Base-by-base conservation (phyloP, 2,329 filamentous ascomycete genomes). In the Didymosphaeria variabile region DNA sequence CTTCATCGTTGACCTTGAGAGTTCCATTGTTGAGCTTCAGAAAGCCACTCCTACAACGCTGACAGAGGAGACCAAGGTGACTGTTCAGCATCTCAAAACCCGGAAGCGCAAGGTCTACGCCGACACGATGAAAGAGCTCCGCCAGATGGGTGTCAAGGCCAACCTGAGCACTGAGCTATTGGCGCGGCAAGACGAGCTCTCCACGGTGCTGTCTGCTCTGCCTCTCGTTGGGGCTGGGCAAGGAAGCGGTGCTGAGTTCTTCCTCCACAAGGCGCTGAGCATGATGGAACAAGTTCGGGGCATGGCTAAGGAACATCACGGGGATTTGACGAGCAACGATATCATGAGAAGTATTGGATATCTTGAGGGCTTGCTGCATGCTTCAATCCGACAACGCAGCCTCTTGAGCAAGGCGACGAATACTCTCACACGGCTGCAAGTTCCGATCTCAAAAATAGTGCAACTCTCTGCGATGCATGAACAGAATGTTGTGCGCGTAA, bases 101-200 rank as follows among this genome's bases (percentile, higher is more conserved):
- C 87, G 92, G 70, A 99, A 99, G 80, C 88, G 93, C 46, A 94
- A 93, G 69, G 85, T 98, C 15, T 95, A 97, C 70, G 91, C 93
- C 0, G 94, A 98, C 68, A 94, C 91, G 0, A 81, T 99, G 65
- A 94, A 92, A 72, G 87, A 89, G 23, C 82, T 97, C 31, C 88
- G 93, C 38, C 87, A 90, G 59, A 98, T 99, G 94, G 95, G 95
- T 4, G 87, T 99, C 69, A 90, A 90, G 69, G 88, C 90, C 55
- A 97, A 97, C 73, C 83, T 97, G 17, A 88, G 91, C 66, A 89
- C 88, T 15, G 88, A 91, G 72, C 84, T 90, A 46, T 83, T 98
- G 19, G 85, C 86, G 42, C 87, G 88, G 56, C 95, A 99, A 77
- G 84, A 86, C 31, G 90, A 91, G 0, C 82, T 92, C 8, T 85